Conservation (phyloP, 2,329 filamentous ascomycete species). For the Aspergillus unguis region DNA sequence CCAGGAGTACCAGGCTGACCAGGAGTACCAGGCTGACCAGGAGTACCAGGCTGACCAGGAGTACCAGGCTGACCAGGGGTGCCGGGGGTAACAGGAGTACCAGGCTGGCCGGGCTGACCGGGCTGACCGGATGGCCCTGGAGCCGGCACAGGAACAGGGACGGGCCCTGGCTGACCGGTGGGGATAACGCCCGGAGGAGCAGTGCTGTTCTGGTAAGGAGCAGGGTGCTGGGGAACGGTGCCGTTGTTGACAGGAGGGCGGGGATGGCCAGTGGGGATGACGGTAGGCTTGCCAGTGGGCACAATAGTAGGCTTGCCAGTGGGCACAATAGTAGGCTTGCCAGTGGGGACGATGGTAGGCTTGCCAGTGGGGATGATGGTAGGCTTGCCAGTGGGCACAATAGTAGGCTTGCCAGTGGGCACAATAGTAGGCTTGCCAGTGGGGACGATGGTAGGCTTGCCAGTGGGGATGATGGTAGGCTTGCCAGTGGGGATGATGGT, state of each 20-base stretch:
- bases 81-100: constrained; percentile 4
- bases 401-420: constrained; percentile 9
- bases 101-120: constrained; percentile 2
- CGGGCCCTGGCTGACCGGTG: constrained; percentile 15
- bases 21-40: constrained; percentile 5
- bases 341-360: neutral
- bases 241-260: neutral
- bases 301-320: neutral
- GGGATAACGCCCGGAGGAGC: constrained; percentile 6
- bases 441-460: neutral
- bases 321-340: neutral
- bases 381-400: neutral
- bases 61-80: constrained; percentile 1
- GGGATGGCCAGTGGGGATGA: neutral
- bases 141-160: constrained; percentile 9
- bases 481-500: neutral
- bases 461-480: constrained; percentile 1
- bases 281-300: neutral
- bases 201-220: constrained; percentile 18
- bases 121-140: constrained; percentile 5
- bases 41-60: constrained; percentile 2
- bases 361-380: neutral
- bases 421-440: constrained; percentile 6
- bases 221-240: neutral
- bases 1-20: constrained; percentile 3